phyloP scores from a whole-genome alignment of 805 yeast species.

The Candida vartiovaarae region DNA sequence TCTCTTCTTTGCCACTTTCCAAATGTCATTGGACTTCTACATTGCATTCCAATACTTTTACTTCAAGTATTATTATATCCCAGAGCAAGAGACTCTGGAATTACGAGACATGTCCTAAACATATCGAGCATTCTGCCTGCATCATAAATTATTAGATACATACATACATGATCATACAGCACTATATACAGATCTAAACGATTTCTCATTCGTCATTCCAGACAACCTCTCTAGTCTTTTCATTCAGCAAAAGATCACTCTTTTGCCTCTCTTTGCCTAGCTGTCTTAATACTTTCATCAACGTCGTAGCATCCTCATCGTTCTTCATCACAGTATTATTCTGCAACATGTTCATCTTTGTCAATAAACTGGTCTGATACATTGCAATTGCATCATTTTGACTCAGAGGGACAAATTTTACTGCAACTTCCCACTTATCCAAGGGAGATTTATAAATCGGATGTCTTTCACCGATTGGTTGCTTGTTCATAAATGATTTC shows the following conservation, averaged over 20 bases:
- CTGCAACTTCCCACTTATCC: constrained; percentile 28
- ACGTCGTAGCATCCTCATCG: constrained; percentile 15
- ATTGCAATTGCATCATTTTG: constrained; percentile 8
- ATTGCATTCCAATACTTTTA: constrained; percentile 69
- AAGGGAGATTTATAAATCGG: constrained; percentile 19
- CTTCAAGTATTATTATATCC: constrained; percentile 38
- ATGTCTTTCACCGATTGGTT: constrained; percentile 14
- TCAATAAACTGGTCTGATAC: constrained; percentile 19
- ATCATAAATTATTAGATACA: too few relatives aligned
- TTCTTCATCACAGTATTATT: constrained; percentile 16
- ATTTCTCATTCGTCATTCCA: constrained; percentile 20
- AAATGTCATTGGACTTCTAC: constrained; percentile 65
- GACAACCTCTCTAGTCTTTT: constrained; percentile 3
- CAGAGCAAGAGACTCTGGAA: constrained; percentile 8
- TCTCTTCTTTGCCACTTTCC: constrained; percentile 67
- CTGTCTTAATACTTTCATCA: constrained; percentile 21
- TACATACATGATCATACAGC: background rate
- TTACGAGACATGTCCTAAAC: constrained; percentile 6
- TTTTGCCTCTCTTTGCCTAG: constrained; percentile 24
- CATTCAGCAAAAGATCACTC: background rate
- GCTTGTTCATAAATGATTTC: constrained; percentile 30
- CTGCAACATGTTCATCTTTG: constrained; percentile 19
- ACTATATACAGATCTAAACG: background rate
- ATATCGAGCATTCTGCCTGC: too few relatives aligned
- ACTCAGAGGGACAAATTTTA: constrained; percentile 23